A percentile compares a stretch with the other conserved stretches of the same genome.
Evolutionary conservation across 495 filamentous ascomycete species (phyloP).

Genomic region (Aspergillus haitiensis): DNA sequence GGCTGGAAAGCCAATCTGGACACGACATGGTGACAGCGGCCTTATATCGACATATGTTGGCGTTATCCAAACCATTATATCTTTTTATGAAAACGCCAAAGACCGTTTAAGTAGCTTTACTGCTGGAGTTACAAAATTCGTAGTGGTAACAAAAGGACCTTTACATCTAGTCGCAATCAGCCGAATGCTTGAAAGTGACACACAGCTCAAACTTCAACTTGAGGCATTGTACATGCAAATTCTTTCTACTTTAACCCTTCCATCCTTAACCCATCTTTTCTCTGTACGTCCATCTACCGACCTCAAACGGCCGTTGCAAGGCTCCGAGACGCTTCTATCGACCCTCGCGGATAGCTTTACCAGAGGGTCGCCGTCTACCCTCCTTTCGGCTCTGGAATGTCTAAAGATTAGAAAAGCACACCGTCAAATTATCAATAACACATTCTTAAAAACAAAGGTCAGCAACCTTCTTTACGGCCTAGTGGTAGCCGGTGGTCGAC

Average conservation of each 20-base stretch:
- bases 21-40: constrained; percentile 84
- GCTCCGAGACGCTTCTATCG: constrained; percentile 87
- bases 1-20: constrained; percentile 98
- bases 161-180: constrained; percentile 94
- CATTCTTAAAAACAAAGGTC: constrained; percentile 73
- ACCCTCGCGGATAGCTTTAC: constrained; percentile 94
- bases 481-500: constrained; percentile 87
- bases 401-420: constrained; percentile 84
- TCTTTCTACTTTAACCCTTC: constrained; percentile 88
- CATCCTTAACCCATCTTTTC: constrained; percentile 85
- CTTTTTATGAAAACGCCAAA: constrained; percentile 81
- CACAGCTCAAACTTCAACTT: constrained; percentile 81
- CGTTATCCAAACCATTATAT: constrained; percentile 96
- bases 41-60: constrained; percentile 91
- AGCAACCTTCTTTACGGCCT: constrained; percentile 86
- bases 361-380: constrained; percentile 80
- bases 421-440: constrained; percentile 80
- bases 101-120: constrained; percentile 79
- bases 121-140: constrained; percentile 80
- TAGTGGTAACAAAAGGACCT: constrained; percentile 77
- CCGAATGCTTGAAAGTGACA: constrained; percentile 83
- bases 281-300: constrained; percentile 88
- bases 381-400: constrained; percentile 89
- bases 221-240: constrained; percentile 98
- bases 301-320: constrained; percentile 86